Conservation (phyloP, 352 stramenopile species). For the Achlya hypogyna region DNA sequence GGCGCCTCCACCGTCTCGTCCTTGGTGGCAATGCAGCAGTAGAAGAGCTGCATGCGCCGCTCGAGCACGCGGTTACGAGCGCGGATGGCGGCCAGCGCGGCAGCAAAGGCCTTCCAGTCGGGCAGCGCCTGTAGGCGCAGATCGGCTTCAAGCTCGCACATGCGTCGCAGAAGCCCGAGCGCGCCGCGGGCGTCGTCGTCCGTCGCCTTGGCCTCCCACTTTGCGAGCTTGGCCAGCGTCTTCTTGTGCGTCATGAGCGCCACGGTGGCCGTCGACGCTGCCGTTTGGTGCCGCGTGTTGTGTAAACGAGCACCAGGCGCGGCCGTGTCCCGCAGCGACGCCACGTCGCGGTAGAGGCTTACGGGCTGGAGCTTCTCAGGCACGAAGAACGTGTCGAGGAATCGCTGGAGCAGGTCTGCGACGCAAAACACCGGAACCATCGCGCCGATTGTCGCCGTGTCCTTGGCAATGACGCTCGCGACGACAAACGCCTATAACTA, state of each 20-base stretch:
- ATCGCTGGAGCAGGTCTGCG: constrained; percentile 66
- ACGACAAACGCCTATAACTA: constrained; percentile 63
- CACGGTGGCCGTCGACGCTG: not conserved
- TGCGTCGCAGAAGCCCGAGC: constrained; percentile 45
- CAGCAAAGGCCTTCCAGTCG: constrained; percentile 27
- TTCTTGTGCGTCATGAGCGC: not conserved
- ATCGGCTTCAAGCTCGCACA: constrained; percentile 38
- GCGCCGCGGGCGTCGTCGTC: not conserved
- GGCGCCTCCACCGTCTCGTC: constrained; percentile 31
- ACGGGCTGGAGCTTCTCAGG: not conserved
- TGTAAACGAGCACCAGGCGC: not conserved
- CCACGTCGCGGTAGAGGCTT: constrained; percentile 16
- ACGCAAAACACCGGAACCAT: constrained; percentile 77
- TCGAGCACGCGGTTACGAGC: constrained; percentile 50
- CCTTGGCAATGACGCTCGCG: constrained; percentile 64
- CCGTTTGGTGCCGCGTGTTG: not conserved
- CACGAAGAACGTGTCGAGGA: constrained; percentile 69
- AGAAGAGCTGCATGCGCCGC: constrained; percentile 80
- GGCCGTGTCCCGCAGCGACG: not conserved
- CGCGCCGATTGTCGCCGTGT: constrained; percentile 48
- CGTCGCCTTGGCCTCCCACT: not conserved
- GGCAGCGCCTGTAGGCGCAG: constrained; percentile 54
- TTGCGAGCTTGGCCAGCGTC: not conserved
- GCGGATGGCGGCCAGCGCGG: constrained; percentile 38
- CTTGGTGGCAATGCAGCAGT: constrained; percentile 47